Evolutionary conservation across 1,284 basidiomycete genomes (phyloP), one percentile per base, ranked within the genome.

Genomic region (Ustanciosporium gigantosporum): DNA sequence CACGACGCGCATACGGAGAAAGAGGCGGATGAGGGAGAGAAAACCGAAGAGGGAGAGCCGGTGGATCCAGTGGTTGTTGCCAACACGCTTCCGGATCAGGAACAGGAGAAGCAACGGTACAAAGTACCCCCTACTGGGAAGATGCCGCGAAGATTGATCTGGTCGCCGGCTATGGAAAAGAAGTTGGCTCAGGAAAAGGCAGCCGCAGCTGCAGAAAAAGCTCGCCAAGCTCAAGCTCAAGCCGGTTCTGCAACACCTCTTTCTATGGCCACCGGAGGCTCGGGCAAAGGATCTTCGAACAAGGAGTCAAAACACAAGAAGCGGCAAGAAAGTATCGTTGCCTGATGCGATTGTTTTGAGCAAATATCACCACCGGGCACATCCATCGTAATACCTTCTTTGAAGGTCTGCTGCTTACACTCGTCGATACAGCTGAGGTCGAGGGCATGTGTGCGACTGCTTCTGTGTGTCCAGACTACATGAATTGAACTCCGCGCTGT

Each of bases 51-150:
- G 3, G 23, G 9, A 13, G 35, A 20, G 1, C 25, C 23, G 5
- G 41, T 31, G n/a, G 52, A 67, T 19, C 39, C 47, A 5, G 27
- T 47, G 5, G 24, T 52, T 15, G 14, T 27, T 19, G 35, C 44
- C 3, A 57, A 48, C 13, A 57, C 55, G n/a, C 45, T 75, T 8
- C 55, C 55, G 14, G 74, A 77, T n/a, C 51, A 65, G 21, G 70
- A 70, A 21, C 67, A 65, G 42, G 74, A 74, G 46, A 60, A 64
- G 25, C 65, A 62, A 31, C 42, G 71, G 25, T 70, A 69, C 62
- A 74, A 74, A 41, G 71, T 75, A 27, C 73, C 71, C 8, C 73
- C 71, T 5, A 73, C 61, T 21, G 74, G 74, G 34, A 74, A 71
- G 53, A 61, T 77, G 53, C 74, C 74, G 7, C 32, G 52, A 20